Evolutionary conservation across 1,284 basidiomycete genomes (phyloP).

Genomic region (Pyrrhoderma lamaoense): DNA sequence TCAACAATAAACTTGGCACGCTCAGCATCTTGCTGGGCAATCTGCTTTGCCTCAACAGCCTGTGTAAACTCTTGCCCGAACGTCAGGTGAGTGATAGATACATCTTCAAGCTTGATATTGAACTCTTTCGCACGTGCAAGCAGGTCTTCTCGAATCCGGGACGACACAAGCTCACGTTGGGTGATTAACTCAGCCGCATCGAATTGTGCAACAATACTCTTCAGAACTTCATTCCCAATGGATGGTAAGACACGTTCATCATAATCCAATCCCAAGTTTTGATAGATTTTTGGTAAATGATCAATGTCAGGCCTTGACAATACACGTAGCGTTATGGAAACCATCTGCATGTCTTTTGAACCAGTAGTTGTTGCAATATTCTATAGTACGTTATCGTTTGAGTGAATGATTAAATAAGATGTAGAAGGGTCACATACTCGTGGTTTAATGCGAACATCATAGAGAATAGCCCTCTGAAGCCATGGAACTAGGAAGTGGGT

Average conservation of each 20-base stretch:
- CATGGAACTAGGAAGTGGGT: conserved; percentile 96
- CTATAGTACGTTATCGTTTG: conserved; percentile 31
- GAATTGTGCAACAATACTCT: conserved; percentile 97
- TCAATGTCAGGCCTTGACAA: conserved; percentile 88
- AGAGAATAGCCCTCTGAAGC: conserved; percentile 92
- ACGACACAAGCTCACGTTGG: conserved; percentile 83
- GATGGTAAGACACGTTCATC: conserved; percentile 93
- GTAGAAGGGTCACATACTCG: conserved; percentile 48
- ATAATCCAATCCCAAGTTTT: conserved; percentile 86
- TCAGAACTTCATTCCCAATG: conserved; percentile 96
- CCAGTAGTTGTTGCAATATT: conserved; percentile 97
- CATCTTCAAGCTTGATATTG: conserved; percentile 93
- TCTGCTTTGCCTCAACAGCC: conserved; percentile 98
- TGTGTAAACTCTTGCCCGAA: conserved; percentile 68
- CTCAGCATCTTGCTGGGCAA: conserved; percentile 96
- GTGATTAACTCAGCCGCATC: conserved; percentile 97
- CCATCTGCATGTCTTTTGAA: conserved; percentile 97
- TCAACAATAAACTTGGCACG: conserved; percentile 99
- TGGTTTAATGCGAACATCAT: conserved; percentile 97
- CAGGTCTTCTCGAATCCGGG: conserved; percentile 90
- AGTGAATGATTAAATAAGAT: background rate
- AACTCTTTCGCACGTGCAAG: conserved; percentile 94
- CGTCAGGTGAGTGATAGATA: conserved; percentile 88
- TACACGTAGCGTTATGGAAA: conserved; percentile 92
- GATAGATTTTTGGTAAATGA: conserved; percentile 92